Evolutionary conservation across 2,329 filamentous ascomycete species (phyloP).

Genomic region (Xylariales sp.): DNA sequence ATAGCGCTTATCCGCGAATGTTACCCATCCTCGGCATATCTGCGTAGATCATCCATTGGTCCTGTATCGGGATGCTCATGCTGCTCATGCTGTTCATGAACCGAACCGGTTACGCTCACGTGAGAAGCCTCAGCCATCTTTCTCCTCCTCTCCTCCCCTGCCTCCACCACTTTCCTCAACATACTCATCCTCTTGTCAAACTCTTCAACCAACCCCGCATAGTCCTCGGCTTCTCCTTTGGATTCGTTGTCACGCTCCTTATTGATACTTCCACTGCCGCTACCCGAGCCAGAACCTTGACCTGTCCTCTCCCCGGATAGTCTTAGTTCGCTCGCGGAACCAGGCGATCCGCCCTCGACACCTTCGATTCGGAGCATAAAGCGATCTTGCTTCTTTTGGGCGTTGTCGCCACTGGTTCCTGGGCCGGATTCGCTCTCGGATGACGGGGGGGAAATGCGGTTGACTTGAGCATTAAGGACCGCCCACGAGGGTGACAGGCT

Average conservation of each 20-base stretch:
- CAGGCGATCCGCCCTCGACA: slow-evolving; percentile 28
- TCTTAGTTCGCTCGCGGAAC: slow-evolving; percentile 30
- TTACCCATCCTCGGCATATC: background rate
- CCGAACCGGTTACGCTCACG: no score
- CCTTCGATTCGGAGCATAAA: slow-evolving; percentile 63
- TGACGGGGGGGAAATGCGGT: slow-evolving; percentile 31
- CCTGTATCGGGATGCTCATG: background rate
- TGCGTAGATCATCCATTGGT: background rate
- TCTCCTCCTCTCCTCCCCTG: slow-evolving; percentile 39
- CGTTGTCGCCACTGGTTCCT: slow-evolving; percentile 14
- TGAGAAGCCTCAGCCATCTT: slow-evolving; percentile 22
- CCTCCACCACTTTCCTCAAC: slow-evolving; percentile 49
- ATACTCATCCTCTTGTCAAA: slow-evolving; percentile 55
- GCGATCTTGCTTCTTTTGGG: slow-evolving; percentile 25
- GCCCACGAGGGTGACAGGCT: slow-evolving; percentile 74
- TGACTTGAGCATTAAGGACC: slow-evolving; percentile 42
- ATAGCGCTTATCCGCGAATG: no score
- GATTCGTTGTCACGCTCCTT: slow-evolving; percentile 12
- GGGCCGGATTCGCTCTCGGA: slow-evolving; percentile 26
- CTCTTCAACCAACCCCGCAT: slow-evolving; percentile 47
- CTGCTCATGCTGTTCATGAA: background rate
- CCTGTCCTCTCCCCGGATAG: slow-evolving; percentile 19
- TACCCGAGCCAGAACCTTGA: slow-evolving; percentile 20
- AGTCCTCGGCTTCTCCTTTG: slow-evolving; percentile 32
- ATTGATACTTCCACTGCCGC: slow-evolving; percentile 24